Evolutionary conservation across 1,284 basidiomycete species (phyloP).

Genomic region (Cutaneotrichosporon mucoides): DNA sequence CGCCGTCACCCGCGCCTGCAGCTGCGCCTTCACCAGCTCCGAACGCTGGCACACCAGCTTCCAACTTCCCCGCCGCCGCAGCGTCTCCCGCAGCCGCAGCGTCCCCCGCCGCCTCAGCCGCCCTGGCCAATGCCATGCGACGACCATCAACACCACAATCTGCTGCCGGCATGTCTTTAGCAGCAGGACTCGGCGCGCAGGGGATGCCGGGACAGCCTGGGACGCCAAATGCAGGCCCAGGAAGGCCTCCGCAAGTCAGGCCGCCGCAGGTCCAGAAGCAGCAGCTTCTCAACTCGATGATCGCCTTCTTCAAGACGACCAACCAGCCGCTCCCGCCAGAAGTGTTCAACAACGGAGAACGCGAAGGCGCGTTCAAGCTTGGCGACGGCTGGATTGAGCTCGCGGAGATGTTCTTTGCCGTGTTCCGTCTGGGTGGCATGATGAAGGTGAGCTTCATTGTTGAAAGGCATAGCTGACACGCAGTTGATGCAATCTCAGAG

Average conservation of each 20-base stretch:
- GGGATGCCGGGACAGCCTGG: neutral
- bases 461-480: neutral
- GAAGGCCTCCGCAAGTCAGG: neutral
- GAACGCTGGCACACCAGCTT: constrained; percentile 7
- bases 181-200: neutral
- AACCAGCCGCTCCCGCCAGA: constrained; percentile 30
- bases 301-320: constrained; percentile 24
- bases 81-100: constrained; percentile 8
- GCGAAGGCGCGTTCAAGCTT: constrained; percentile 33
- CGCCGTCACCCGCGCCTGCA: constrained; percentile 7
- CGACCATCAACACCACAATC: neutral
- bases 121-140: neutral
- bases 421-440: constrained; percentile 34
- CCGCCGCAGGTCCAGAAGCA: constrained; percentile 19
- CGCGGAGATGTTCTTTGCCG: constrained; percentile 35
- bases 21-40: neutral
- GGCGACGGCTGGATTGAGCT: constrained; percentile 37
- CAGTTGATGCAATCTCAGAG: constrained; percentile 20
- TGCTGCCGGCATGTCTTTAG: neutral
- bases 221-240: neutral
- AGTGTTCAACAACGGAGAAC: constrained; percentile 34
- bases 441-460: constrained; percentile 12
- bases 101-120: neutral
- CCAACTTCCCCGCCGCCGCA: neutral
- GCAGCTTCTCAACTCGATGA: constrained; percentile 32